phyloP scores from a whole-genome alignment of 192 early-diverging fungal genomes.

The Umbelopsis sp. region DNA sequence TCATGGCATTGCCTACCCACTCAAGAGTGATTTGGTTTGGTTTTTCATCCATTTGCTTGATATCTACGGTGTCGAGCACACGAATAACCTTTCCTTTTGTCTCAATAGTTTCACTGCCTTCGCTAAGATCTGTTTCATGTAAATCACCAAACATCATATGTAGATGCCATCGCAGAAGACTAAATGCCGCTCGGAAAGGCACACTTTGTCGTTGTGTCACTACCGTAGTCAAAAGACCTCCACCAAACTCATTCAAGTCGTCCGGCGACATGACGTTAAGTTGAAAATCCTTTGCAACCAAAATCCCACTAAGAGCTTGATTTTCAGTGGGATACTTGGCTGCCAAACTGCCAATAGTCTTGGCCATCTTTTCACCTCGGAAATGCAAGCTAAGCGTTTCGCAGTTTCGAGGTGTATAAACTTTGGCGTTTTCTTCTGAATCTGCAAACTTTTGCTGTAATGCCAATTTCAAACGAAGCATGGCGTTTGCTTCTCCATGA shows the following conservation, averaged over 20 bases:
- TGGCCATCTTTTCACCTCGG: constrained; percentile 93
- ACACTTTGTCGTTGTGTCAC: constrained; percentile 81
- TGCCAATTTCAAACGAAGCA: constrained; percentile 88
- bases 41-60: constrained; percentile 59
- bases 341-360: constrained; percentile 88
- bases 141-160: constrained; percentile 92
- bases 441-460: constrained; percentile 83
- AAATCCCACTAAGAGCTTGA: constrained; percentile 71
- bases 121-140: constrained; percentile 43
- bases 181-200: constrained; percentile 73
- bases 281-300: constrained; percentile 89
- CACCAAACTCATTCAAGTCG: constrained; percentile 83
- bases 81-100: constrained; percentile 40
- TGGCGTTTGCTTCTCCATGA: constrained; percentile 94
- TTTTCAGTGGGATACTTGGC: constrained; percentile 71
- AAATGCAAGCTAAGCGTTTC: constrained; percentile 91
- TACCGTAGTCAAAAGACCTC: constrained; percentile 71
- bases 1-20: constrained; percentile 90
- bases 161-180: constrained; percentile 86
- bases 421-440: constrained; percentile 75
- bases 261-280: constrained; percentile 81
- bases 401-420: constrained; percentile 89
- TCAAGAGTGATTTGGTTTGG: constrained; percentile 75
- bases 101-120: constrained; percentile 20
- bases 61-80: constrained; percentile 77